Conservation (phyloP, 306 rosid species). For the Vigna mungo region DNA sequence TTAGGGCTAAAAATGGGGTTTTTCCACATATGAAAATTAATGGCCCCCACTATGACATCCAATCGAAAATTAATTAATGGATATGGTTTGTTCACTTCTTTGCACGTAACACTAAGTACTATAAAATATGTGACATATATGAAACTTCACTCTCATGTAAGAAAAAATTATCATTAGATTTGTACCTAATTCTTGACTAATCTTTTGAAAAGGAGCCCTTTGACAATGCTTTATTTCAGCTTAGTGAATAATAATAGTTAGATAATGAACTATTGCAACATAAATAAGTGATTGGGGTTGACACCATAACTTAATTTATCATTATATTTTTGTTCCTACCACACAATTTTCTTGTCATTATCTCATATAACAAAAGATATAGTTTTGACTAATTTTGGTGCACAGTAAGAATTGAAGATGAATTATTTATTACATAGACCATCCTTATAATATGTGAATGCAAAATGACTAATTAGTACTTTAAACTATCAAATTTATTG, state of each 20-base stretch:
- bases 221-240: constrained; percentile 16
- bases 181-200: constrained; percentile 28
- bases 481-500: no score
- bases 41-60: constrained; percentile 48
- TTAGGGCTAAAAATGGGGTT: no score
- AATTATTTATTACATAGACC: no score
- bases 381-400: no score
- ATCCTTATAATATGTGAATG: no score
- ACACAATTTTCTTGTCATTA: no score
- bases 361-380: no score
- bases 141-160: background rate
- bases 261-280: constrained; percentile 8
- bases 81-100: background rate
- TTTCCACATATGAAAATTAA: no score
- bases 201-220: constrained; percentile 26
- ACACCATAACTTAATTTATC: background rate
- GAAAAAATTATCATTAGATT: background rate
- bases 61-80: constrained; percentile 42
- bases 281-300: constrained; percentile 4
- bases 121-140: background rate
- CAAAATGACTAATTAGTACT: no score
- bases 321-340: no score
- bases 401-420: no score
- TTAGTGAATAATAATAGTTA: background rate
- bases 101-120: constrained; percentile 3